phyloP scores from a whole-genome alignment of 1,284 basidiomycete genomes.

The Puccinia triticina region DNA sequence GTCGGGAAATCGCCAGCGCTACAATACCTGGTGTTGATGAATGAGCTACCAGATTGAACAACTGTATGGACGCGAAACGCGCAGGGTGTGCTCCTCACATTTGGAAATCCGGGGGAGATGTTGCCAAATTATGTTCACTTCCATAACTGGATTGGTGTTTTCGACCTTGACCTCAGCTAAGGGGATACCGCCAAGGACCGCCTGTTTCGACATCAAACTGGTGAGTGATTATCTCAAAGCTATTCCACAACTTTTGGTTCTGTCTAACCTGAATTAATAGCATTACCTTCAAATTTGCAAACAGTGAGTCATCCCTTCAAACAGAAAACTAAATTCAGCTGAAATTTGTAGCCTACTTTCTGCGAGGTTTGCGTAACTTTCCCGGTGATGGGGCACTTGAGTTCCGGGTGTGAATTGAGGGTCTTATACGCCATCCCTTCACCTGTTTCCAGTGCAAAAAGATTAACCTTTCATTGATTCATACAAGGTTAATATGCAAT shows the following conservation, averaged over 20 bases:
- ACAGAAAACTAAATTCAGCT: neutral
- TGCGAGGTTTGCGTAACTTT: slow-evolving; percentile 49
- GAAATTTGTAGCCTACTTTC: slow-evolving; percentile 26
- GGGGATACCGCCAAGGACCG: slow-evolving; percentile 44
- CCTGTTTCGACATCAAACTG: slow-evolving; percentile 24
- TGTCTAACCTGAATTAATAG: slow-evolving; percentile 46
- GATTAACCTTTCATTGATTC: neutral
- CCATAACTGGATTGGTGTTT: slow-evolving; percentile 51
- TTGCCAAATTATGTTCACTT: slow-evolving; percentile 50
- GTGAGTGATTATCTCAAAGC: neutral
- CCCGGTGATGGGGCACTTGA: slow-evolving; percentile 28
- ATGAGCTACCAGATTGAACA: neutral
- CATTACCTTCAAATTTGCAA: slow-evolving; percentile 21
- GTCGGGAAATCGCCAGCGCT: slow-evolving; percentile 36
- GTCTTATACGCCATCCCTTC: slow-evolving; percentile 37
- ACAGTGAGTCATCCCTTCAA: neutral
- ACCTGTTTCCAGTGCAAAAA: neutral
- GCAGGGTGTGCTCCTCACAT: slow-evolving; percentile 22
- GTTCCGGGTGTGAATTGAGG: slow-evolving; percentile 41
- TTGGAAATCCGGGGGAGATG: slow-evolving; percentile 50
- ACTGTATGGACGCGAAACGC: neutral
- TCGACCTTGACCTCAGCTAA: slow-evolving; percentile 46
- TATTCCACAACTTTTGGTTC: neutral
- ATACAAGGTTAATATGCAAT: neutral
- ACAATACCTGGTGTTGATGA: slow-evolving; percentile 24